Conservation (phyloP, 148 eudicot species). For the Rhododendron williamsianum region DNA sequence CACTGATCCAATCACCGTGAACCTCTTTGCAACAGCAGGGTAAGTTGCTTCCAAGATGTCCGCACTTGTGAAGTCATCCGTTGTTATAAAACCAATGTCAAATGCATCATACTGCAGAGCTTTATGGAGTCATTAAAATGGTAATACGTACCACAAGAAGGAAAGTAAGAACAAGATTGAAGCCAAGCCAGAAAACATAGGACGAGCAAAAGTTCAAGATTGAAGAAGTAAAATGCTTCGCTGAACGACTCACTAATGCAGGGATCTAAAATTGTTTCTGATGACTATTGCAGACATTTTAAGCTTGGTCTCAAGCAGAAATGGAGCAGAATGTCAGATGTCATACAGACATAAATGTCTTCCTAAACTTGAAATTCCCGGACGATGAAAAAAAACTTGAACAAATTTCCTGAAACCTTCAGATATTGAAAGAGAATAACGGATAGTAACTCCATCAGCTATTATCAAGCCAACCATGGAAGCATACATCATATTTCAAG, state of each 20-base stretch:
- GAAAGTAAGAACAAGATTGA: not conserved
- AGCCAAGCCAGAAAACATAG: not conserved
- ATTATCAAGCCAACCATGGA: not conserved
- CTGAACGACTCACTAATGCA: not conserved
- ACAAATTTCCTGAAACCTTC: not conserved
- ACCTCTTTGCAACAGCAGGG: conserved; percentile 76
- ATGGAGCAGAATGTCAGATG: not conserved
- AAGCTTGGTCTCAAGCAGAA: not conserved
- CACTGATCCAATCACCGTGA: conserved; percentile 59
- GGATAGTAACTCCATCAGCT: not conserved
- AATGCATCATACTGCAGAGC: conserved; percentile 87
- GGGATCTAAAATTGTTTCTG: conserved; percentile 1
- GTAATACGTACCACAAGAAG: not conserved
- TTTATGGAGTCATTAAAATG: not conserved
- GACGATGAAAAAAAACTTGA: too few species aligned
- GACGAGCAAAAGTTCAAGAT: not conserved
- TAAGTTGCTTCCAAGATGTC: conserved; percentile 89
- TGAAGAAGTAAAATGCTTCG: not conserved
- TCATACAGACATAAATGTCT: not conserved
- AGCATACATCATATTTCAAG: not conserved
- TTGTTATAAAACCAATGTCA: conserved; percentile 77
- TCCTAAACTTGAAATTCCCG: not conserved
- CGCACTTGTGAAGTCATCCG: conserved; percentile 91
- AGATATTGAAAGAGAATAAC: not conserved
- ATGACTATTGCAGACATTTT: not conserved